Base-by-base conservation (phyloP, 179 eudicot genomes). In the Beta corolliflora region DNA sequence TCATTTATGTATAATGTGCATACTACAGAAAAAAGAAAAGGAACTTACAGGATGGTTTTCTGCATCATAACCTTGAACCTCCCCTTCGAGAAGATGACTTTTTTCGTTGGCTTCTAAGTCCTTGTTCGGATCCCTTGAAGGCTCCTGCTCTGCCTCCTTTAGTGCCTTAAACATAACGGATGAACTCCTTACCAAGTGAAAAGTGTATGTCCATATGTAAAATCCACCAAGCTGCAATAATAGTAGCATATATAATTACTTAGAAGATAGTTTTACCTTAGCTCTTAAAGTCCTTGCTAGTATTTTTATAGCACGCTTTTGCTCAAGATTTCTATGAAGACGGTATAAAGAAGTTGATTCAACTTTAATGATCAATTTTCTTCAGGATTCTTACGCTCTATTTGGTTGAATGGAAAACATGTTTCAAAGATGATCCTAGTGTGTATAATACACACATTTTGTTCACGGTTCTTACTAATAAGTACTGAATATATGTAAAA, bases 131-230 rank as follows among this genome's bases (percentile, higher is more conserved):
- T 82, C 69, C 85, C 77, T 89, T 18, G 46, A 14, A 54, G 80
- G 74, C 66, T 64, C 76, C 41, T 87, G 88, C 61, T 88, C 84
- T 13, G 86, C 84, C 53, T 79, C 85, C 83, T 75, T 31, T 18
- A 87, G 71, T 76, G 84, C 88, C 76, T 76, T 86, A 58, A 79
- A 87, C 71, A 82, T 91, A 23, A 78, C 29, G 0, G 91, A 85
- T 1, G 96, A 91, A 79, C 87, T 87, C 86, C 86, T 81, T 44
- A 96, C 79, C 63, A 94, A 69, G 61, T 94, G 97, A 86, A 87
- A 96, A 56, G 92, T 85, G 81, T 86, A 89, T 46, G 99, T 94
- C 99, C 99, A 96, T 85, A 96, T 89, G 89, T 70, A 94, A 80
- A 93, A 85, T 23, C 93, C 93, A 7, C 96, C 94, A 83, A 94